Evolutionary conservation across 2,329 filamentous ascomycete genomes (phyloP).

Genomic region (Grosmannia serpens): DNA sequence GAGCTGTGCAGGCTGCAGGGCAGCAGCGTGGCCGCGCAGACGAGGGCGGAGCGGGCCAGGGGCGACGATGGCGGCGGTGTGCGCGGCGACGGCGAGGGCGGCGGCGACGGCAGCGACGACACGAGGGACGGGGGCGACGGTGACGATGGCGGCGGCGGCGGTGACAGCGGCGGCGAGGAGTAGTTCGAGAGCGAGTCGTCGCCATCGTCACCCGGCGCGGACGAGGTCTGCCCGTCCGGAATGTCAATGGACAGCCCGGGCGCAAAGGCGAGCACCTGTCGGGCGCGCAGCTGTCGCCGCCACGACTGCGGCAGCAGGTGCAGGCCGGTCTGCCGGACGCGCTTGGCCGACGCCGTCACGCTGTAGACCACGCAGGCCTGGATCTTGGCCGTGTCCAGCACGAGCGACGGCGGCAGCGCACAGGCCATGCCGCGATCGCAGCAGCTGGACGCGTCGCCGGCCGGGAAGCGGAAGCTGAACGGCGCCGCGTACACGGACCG

Average conservation of each 20-base stretch:
- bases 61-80: neutral
- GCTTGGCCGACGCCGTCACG: slow-evolving; percentile 1
- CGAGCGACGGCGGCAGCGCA: slow-evolving; percentile 2
- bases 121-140: too few species aligned
- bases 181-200: too few species aligned
- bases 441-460: neutral
- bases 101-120: too few species aligned
- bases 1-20: neutral
- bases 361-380: slow-evolving; percentile 1
- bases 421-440: neutral
- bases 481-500: neutral
- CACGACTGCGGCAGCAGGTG: neutral
- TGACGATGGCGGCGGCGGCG: neutral
- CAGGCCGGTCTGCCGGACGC: neutral
- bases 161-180: neutral
- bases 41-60: neutral
- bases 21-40: slow-evolving; percentile 1
- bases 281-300: neutral
- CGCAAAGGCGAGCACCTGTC: neutral
- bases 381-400: neutral
- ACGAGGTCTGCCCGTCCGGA: too few species aligned
- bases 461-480: neutral
- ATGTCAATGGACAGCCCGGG: neutral
- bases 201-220: neutral
- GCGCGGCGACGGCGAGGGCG: too few species aligned